phyloP scores from a whole-genome alignment of 306 rosid species.

The Inga leiocalycina region DNA sequence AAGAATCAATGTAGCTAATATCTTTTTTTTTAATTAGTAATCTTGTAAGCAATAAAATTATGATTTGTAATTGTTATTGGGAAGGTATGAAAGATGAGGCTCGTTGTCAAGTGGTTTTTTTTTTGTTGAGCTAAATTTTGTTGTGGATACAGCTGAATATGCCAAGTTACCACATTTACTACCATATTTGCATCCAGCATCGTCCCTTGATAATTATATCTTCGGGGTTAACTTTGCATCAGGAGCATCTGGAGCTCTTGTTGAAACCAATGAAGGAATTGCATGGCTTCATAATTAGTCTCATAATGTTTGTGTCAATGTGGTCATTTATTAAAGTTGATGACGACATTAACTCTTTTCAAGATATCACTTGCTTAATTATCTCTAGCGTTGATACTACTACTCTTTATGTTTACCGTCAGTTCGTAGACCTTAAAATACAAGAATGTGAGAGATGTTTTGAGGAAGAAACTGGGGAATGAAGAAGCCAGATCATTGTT shows the following conservation, averaged over 20 bases:
- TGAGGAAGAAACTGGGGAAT: slow-evolving; percentile 43
- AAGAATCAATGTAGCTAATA: too few species aligned
- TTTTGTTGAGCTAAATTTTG: neutral
- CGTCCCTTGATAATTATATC: neutral
- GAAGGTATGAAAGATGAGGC: too few species aligned
- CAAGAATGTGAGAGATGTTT: slow-evolving; percentile 35
- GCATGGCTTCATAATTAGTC: neutral
- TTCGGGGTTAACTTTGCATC: slow-evolving; percentile 51
- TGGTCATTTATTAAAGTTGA: neutral
- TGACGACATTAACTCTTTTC: too few species aligned
- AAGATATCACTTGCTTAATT: too few species aligned
- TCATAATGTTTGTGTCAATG: neutral
- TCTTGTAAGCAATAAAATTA: too few species aligned
- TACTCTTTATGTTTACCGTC: neutral
- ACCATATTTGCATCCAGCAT: slow-evolving; percentile 42
- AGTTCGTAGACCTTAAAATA: slow-evolving; percentile 51
- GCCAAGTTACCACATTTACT: slow-evolving; percentile 29
- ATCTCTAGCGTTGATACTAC: too few species aligned
- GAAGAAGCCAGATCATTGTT: slow-evolving; percentile 36
- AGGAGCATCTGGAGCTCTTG: slow-evolving; percentile 35
- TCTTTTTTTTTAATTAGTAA: too few species aligned
- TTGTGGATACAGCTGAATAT: slow-evolving; percentile 39
- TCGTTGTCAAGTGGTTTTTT: neutral
- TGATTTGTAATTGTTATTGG: too few species aligned
- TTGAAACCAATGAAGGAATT: neutral